These are phyloP conservation scores for Rhynchospora breviuscula DNA, from an alignment of 176 grass and related monocot genomes.

Conservation along the genomic window DNA sequence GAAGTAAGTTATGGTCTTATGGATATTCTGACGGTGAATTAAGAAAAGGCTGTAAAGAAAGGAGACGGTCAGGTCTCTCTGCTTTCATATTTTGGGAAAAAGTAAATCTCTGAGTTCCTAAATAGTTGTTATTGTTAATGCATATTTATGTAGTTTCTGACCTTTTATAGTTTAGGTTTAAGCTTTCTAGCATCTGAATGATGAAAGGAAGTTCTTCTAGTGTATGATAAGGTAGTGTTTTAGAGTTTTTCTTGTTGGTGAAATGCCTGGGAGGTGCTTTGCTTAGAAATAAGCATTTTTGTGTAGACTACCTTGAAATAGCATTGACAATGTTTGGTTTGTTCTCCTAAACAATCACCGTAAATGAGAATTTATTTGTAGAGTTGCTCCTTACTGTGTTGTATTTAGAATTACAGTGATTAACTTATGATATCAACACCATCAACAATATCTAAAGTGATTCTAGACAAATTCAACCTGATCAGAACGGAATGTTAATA, in stretches of 20 bases:
- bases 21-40: constrained; percentile 20
- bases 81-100: constrained; percentile 65
- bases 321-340: no score
- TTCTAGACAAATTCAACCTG: no score
- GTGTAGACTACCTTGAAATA: not conserved
- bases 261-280: not conserved
- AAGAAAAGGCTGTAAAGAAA: constrained; percentile 40
- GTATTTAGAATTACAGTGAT: no score
- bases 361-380: no score
- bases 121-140: not conserved
- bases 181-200: not conserved
- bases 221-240: not conserved
- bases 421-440: no score
- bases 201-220: not conserved
- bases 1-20: not conserved
- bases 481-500: no score
- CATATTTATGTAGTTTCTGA: not conserved
- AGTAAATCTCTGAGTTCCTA: constrained; percentile 15
- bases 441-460: no score
- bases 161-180: not conserved
- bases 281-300: not conserved
- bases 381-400: no score
- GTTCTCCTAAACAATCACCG: no score
- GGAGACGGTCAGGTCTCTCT: constrained; percentile 56
- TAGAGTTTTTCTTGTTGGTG: not conserved